These are phyloP conservation scores for Ophiostoma triangulosporum DNA, from an alignment of 2,329 filamentous ascomycete species.

Conservation along the genomic window DNA sequence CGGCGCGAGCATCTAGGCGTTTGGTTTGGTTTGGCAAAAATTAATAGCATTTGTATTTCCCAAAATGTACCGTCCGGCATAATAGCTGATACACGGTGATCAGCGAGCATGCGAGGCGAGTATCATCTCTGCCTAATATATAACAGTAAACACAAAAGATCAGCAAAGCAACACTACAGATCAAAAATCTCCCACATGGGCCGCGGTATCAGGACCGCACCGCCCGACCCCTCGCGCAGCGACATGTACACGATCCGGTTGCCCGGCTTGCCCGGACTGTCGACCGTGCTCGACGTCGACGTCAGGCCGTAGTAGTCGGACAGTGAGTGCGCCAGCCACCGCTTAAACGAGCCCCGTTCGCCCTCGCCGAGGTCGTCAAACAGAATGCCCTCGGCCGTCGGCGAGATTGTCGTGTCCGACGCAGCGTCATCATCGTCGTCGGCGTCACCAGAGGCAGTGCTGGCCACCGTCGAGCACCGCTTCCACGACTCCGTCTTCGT, in stretches of 20 bases:
- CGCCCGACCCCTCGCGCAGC: conserved; percentile 33
- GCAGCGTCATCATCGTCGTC: conserved; percentile 18
- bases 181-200: conserved; percentile 46
- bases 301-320: conserved; percentile 82
- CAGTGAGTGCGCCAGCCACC: conserved; percentile 88
- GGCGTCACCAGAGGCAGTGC: conserved; percentile 28
- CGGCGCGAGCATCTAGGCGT: too few relatives aligned
- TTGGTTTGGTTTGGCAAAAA: too few relatives aligned
- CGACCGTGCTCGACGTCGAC: conserved; percentile 66
- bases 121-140: too few relatives aligned
- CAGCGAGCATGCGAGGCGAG: too few relatives aligned
- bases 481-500: conserved; percentile 31
- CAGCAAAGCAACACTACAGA: background rate
- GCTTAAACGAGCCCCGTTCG: conserved; percentile 69
- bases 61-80: too few relatives aligned
- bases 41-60: too few relatives aligned
- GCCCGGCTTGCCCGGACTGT: conserved; percentile 53
- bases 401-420: background rate
- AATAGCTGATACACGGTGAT: too few relatives aligned
- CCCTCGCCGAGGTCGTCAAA: conserved; percentile 70
- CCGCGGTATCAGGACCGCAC: conserved; percentile 32
- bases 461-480: conserved; percentile 16
- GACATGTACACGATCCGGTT: conserved; percentile 67
- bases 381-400: conserved; percentile 41
- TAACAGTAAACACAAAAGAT: background rate